Conservation (phyloP, 1,284 basidiomycete species). For the Pseudozyma hubeiensis region DNA sequence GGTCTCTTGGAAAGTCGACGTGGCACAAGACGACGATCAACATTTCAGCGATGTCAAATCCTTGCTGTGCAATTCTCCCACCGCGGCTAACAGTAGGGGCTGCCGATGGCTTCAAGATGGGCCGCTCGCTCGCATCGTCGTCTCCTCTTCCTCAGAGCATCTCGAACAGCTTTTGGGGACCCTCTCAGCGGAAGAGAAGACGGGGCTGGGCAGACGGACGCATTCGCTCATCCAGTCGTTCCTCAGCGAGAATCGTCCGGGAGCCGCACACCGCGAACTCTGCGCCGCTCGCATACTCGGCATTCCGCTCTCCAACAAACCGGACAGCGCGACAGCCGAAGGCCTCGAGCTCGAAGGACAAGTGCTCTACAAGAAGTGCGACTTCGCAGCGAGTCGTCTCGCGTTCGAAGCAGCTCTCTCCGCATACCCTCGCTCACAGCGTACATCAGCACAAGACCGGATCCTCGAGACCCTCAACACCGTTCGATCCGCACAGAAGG, state of each 20-base stretch:
- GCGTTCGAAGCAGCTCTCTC: constrained; percentile 38
- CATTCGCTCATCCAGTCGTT: constrained; percentile 27
- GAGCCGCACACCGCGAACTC: constrained; percentile 50
- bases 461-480: constrained; percentile 37
- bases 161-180: neutral
- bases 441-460: constrained; percentile 25
- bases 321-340: constrained; percentile 12
- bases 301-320: constrained; percentile 12
- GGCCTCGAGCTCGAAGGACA: constrained; percentile 48
- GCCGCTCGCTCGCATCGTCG: constrained; percentile 37
- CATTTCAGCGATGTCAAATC: constrained; percentile 11
- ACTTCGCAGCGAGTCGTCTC: constrained; percentile 25
- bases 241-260: constrained; percentile 33
- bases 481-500: constrained; percentile 31
- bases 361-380: constrained; percentile 32
- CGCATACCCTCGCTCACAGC: constrained; percentile 19
- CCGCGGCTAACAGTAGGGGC: constrained; percentile 29
- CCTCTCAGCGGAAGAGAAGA: constrained; percentile 1
- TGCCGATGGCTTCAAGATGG: constrained; percentile 58
- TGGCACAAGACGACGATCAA: constrained; percentile 8
- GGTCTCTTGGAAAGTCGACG: constrained; percentile 30
- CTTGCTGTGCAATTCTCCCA: constrained; percentile 18
- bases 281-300: constrained; percentile 33
- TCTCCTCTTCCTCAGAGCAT: neutral
- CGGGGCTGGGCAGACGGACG: constrained; percentile 10